Conservation (phyloP, 192 early-diverging fungal genomes). For the Jimgerdemannia lactiflua region DNA sequence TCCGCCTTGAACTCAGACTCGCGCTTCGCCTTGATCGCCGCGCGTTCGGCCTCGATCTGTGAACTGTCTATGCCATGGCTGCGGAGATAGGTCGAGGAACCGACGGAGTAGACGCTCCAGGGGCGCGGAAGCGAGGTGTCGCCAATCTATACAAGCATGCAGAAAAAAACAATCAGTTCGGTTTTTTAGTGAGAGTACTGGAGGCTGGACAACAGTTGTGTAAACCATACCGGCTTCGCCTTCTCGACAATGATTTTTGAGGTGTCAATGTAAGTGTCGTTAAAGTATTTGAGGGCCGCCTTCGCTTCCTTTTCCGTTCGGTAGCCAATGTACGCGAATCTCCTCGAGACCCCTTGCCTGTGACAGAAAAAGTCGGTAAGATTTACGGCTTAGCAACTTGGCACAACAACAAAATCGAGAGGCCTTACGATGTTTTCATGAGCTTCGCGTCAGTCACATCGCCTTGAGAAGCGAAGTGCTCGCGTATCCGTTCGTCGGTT, state of each 20-base stretch:
- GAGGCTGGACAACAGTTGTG: neutral
- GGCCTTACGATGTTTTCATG: conserved; percentile 70
- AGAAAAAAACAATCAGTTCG: neutral
- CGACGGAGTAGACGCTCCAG: conserved; percentile 88
- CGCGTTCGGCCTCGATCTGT: conserved; percentile 3
- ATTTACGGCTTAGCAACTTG: neutral
- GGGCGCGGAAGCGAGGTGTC: conserved; percentile 80
- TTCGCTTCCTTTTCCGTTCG: conserved; percentile 84
- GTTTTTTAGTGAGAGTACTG: neutral
- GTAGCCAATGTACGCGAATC: conserved; percentile 94
- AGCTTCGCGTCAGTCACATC: conserved; percentile 93
- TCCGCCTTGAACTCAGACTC: conserved; percentile 33
- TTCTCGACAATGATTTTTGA: conserved; percentile 83
- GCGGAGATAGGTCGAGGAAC: conserved; percentile 73
- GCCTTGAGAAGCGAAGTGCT: conserved; percentile 81
- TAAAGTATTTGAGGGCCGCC: conserved; percentile 79
- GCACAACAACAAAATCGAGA: neutral
- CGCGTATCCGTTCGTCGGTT: conserved; percentile 77
- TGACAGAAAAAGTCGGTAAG: neutral
- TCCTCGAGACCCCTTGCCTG: conserved; percentile 77
- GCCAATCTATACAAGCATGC: conserved; percentile 52
- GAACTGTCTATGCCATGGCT: conserved; percentile 6
- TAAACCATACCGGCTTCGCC: conserved; percentile 68
- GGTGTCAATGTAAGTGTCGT: conserved; percentile 91
- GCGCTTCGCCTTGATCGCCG: conserved; percentile 22